Evolutionary conservation across 345 rosid species (phyloP).

Genomic region (Laguncularia racemosa): DNA sequence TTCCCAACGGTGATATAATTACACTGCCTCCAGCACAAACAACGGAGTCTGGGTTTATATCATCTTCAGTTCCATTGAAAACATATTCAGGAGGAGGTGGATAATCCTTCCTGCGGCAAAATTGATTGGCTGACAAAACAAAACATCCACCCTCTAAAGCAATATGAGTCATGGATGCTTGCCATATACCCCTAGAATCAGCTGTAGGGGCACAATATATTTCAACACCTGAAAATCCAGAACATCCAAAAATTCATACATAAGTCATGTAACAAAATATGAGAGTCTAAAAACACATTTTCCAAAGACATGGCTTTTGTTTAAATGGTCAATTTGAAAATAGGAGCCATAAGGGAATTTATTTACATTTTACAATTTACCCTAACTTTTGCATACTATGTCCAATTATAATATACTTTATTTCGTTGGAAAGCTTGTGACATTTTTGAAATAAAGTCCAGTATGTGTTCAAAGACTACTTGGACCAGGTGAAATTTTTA

Average conservation of each 20-base stretch:
- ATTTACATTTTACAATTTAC: too few species aligned
- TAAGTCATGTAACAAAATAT: background rate
- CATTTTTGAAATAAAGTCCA: too few species aligned
- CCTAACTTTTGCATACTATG: too few species aligned
- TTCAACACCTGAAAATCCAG: slow-evolving; percentile 48
- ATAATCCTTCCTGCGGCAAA: slow-evolving; percentile 79
- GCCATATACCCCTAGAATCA: slow-evolving; percentile 80
- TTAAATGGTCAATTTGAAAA: too few species aligned
- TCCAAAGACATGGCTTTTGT: too few species aligned
- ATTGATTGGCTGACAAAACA: slow-evolving; percentile 84
- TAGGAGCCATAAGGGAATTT: too few species aligned
- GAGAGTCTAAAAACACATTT: too few species aligned
- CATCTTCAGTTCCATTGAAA: slow-evolving; percentile 59
- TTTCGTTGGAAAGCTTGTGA: too few species aligned
- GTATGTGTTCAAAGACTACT: too few species aligned
- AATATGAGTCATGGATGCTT: slow-evolving; percentile 85
- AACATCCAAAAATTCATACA: background rate
- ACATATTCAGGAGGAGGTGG: slow-evolving; percentile 84
- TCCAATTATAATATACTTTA: too few species aligned
- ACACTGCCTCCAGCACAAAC: slow-evolving; percentile 94
- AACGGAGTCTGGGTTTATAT: slow-evolving; percentile 59
- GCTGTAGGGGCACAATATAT: slow-evolving; percentile 98
- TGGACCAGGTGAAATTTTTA: too few species aligned
- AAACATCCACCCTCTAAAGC: slow-evolving; percentile 97
- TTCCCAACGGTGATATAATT: slow-evolving; percentile 79